These are phyloP conservation scores for Brassica hybrid DNA, from an alignment of 441 rosid species.

Conservation along the genomic window DNA sequence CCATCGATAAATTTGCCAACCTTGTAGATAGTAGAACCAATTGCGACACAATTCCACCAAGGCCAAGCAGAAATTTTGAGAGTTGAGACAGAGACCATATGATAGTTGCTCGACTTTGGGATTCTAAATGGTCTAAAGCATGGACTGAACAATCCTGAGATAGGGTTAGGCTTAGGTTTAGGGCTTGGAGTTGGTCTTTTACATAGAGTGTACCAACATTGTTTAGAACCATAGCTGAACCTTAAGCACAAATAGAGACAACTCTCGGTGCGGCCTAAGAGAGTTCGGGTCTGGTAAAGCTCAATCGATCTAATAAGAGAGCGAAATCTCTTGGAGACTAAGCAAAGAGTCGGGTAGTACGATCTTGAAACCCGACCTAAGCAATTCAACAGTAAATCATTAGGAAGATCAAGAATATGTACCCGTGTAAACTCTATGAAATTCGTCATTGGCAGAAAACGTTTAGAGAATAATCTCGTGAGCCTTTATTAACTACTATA, in stretches of 20 bases:
- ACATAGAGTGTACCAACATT: slow-evolving; percentile 16
- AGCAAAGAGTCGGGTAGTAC: not conserved
- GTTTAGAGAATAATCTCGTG: not conserved
- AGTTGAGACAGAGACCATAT: not conserved
- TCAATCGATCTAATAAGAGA: not conserved
- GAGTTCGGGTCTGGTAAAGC: not conserved
- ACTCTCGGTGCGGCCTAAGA: not conserved
- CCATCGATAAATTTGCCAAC: not conserved
- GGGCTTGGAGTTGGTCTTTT: not conserved
- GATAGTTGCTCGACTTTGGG: not conserved
- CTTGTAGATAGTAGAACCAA: slow-evolving; percentile 8
- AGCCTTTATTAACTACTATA: no score
- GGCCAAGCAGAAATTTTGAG: not conserved
- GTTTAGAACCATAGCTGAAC: not conserved
- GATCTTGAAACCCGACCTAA: not conserved
- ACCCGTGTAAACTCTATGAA: not conserved
- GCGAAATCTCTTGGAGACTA: not conserved
- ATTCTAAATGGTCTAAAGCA: not conserved
- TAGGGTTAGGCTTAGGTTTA: not conserved
- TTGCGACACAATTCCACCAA: not conserved
- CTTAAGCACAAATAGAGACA: slow-evolving; percentile 1
- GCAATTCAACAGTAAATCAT: not conserved
- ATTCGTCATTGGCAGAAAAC: not conserved
- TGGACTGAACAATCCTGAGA: not conserved
- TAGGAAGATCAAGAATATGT: not conserved